These are phyloP conservation scores for Emmonsiellopsis sp. DNA, from an alignment of 2,329 filamentous ascomycete genomes.

Conservation along the genomic window DNA sequence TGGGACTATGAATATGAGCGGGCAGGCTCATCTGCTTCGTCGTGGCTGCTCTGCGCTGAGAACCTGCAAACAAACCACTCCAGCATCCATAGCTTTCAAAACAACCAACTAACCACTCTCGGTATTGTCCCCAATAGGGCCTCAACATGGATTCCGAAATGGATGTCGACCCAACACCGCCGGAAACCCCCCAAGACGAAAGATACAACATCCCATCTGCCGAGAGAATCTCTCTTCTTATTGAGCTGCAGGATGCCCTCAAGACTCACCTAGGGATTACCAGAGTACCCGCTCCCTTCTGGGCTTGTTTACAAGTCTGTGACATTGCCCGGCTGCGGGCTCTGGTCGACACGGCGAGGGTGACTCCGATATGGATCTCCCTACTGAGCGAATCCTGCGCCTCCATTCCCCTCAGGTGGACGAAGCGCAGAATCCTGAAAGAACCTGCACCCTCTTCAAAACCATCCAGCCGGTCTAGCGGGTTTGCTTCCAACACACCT, in stretches of 20 bases:
- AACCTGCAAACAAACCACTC: no score
- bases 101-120: no score
- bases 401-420: not conserved
- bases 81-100: no score
- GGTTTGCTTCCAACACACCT: not conserved
- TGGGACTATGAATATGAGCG: no score
- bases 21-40: no score
- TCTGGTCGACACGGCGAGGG: not conserved
- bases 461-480: not conserved
- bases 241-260: not conserved
- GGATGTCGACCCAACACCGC: no score
- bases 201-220: not conserved
- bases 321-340: not conserved
- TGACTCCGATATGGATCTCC: not conserved
- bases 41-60: no score
- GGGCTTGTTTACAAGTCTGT: slow-evolving; percentile 1
- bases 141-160: no score
- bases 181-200: not conserved
- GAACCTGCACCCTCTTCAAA: not conserved
- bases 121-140: no score
- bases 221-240: not conserved
- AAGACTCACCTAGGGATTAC: no score
- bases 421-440: not conserved
- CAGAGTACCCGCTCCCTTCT: not conserved
- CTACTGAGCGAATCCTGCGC: not conserved